These are phyloP conservation scores for Pythium phragmitis DNA, from an alignment of 352 stramenopile species.

Conservation along the genomic window DNA sequence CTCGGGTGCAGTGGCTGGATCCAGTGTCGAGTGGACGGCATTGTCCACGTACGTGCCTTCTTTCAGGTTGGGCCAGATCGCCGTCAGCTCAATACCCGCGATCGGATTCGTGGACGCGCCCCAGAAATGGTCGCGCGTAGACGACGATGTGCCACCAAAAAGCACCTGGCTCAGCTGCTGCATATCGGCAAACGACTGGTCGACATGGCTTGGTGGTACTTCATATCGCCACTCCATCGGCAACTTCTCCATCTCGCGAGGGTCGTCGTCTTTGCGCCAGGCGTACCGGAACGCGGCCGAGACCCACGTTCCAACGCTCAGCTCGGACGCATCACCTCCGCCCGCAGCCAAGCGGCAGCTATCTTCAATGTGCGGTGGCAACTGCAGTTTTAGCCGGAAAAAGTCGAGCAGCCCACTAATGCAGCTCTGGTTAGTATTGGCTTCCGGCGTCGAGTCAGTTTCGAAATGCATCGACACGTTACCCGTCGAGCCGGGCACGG, in stretches of 20 bases:
- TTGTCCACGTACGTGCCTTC: slow-evolving; percentile 87
- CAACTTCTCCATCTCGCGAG: slow-evolving; percentile 35
- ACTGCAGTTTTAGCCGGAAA: slow-evolving; percentile 79
- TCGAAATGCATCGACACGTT: slow-evolving; percentile 81
- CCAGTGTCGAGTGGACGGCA: slow-evolving; percentile 76
- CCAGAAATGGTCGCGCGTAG: slow-evolving; percentile 30
- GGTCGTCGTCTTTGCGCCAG: slow-evolving; percentile 49
- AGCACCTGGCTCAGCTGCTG: slow-evolving; percentile 23
- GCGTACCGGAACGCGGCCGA: slow-evolving; percentile 68
- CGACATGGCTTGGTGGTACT: background rate
- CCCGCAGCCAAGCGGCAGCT: slow-evolving; percentile 39
- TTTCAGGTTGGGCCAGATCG: slow-evolving; percentile 65
- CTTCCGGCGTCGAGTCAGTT: slow-evolving; percentile 65
- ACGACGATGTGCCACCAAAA: slow-evolving; percentile 29
- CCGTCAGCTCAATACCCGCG: slow-evolving; percentile 51
- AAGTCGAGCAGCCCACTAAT: slow-evolving; percentile 79
- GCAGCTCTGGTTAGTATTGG: slow-evolving; percentile 73
- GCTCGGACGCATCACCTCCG: slow-evolving; percentile 29
- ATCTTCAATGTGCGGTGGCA: slow-evolving; percentile 62
- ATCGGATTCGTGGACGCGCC: slow-evolving; percentile 46
- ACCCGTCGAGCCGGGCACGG: slow-evolving; percentile 62
- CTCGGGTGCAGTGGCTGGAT: slow-evolving; percentile 57
- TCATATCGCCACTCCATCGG: slow-evolving; percentile 12
- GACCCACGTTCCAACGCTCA: slow-evolving; percentile 59
- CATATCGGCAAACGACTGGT: background rate